Evolutionary conservation across 495 filamentous ascomycete genomes (phyloP), one percentile per base, ranked within the genome.

Genomic region (Immersiella caudata): DNA sequence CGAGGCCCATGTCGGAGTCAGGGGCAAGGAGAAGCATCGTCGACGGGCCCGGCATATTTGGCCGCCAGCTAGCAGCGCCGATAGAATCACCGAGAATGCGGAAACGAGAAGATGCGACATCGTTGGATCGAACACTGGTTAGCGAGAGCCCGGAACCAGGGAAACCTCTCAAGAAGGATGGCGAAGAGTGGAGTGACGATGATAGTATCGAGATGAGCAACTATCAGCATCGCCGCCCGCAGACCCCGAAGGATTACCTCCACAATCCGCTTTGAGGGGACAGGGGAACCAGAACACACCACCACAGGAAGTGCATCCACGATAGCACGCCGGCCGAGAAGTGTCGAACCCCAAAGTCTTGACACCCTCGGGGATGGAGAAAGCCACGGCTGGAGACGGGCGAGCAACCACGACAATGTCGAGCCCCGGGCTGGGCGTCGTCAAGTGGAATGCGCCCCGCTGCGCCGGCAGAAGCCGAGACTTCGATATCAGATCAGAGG

Each of bases 131-230:
- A n/a, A 70, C 67, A 0, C 62, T 71, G 20, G 64, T 63, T 2
- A 35, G 59, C 35, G 55, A 29, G 8, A 69, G 60, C 22, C 67
- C 68, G 0, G 68, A 68, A 18, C 70, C 50, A 18, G 21, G 14
- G 16, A 59, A 54, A 20, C 18, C 27, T 12, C 24, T 11, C 7
- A 63, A 8, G 22, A 26, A 35, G 0, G 26, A 36, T 1, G 40
- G 63, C 18, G 67, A 66, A 20, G 66, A 69, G 3, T 62, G 35
- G 55, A 68, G 65, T 22, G 71, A 72, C 35, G 58, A 69, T 0
- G 69, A 71, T 49, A 67, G 68, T 26, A 64, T 72, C 46, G 73
- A 75, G 22, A 67, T 72, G 69, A 69, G 52, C n/a, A 67, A 67
- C 24, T 75, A 75, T 36, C 49, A 63, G 25, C 18, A 61, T 5